Percentiles rank a stretch among this genome's conserved stretches.
Conservation (phyloP, 768 basidiomycete species). For the Serendipita sp. region DNA sequence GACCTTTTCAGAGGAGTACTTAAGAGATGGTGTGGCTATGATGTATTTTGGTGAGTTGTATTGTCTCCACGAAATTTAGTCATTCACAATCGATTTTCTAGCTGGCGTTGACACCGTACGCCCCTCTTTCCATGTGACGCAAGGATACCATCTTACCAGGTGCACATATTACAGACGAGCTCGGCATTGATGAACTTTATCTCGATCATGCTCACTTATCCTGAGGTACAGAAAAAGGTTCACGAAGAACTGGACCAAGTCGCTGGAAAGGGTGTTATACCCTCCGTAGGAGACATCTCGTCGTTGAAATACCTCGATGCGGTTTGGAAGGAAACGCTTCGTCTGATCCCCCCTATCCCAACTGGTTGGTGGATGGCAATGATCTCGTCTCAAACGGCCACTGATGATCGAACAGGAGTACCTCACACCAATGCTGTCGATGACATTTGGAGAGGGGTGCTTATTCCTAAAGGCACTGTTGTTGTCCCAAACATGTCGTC, state of each 20-base stretch:
- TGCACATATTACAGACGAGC: not conserved
- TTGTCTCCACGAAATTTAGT: no score
- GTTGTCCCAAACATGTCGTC: no score
- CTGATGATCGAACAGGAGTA: no score
- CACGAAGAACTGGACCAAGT: conserved; percentile 15
- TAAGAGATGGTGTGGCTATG: not conserved
- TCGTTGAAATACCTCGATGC: not conserved
- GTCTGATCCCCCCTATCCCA: not conserved
- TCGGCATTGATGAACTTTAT: not conserved
- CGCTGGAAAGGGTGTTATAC: conserved; percentile 13
- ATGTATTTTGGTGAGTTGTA: not conserved
- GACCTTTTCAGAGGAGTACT: not conserved
- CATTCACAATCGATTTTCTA: no score
- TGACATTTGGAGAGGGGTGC: no score
- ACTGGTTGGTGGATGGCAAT: not conserved
- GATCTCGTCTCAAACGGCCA: no score
- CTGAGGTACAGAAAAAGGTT: conserved; percentile 12
- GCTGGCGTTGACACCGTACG: not conserved
- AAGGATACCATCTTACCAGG: not conserved
- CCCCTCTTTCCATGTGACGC: not conserved
- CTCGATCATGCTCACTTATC: conserved; percentile 17
- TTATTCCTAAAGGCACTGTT: no score
- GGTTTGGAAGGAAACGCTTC: not conserved
- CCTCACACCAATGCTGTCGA: no score
- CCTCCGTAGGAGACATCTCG: conserved; percentile 6